Conservation (phyloP, 148 eudicot species). For the Heliosperma pusillum region DNA sequence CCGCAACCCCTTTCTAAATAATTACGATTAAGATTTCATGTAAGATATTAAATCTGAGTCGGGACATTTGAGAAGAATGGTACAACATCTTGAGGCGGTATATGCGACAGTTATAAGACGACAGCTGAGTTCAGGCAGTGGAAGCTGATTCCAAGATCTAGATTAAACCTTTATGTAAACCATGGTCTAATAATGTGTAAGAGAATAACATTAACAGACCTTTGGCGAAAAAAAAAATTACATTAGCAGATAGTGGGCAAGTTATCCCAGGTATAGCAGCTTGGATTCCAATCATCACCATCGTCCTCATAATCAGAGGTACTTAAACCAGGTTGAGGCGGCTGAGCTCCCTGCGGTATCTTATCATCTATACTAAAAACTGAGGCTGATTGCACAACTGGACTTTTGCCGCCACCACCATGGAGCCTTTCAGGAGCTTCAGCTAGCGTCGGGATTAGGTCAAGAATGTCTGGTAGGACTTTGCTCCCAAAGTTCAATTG, state of each 20-base stretch:
- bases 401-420: slow-evolving; percentile 23
- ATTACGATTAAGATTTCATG: too few species aligned
- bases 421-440: slow-evolving; percentile 48
- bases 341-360: neutral
- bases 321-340: slow-evolving; percentile 24
- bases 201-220: too few species aligned
- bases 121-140: too few species aligned
- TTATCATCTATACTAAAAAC: slow-evolving; percentile 27
- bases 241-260: slow-evolving; percentile 48
- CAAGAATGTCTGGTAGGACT: slow-evolving; percentile 63
- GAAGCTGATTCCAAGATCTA: neutral
- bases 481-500: slow-evolving; percentile 41
- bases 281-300: slow-evolving; percentile 37
- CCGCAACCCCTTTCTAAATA: too few species aligned
- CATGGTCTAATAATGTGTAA: neutral
- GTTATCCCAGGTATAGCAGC: slow-evolving; percentile 54
- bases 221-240: too few species aligned
- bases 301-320: slow-evolving; percentile 22
- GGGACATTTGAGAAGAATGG: too few species aligned
- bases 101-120: too few species aligned
- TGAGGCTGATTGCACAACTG: slow-evolving; percentile 31
- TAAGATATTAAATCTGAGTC: too few species aligned
- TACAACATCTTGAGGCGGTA: too few species aligned
- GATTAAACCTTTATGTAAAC: neutral
- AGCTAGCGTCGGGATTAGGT: slow-evolving; percentile 53